Evolutionary conservation across 176 grass and related monocot genomes (phyloP).

Genomic region (Aegilops speltoides): DNA sequence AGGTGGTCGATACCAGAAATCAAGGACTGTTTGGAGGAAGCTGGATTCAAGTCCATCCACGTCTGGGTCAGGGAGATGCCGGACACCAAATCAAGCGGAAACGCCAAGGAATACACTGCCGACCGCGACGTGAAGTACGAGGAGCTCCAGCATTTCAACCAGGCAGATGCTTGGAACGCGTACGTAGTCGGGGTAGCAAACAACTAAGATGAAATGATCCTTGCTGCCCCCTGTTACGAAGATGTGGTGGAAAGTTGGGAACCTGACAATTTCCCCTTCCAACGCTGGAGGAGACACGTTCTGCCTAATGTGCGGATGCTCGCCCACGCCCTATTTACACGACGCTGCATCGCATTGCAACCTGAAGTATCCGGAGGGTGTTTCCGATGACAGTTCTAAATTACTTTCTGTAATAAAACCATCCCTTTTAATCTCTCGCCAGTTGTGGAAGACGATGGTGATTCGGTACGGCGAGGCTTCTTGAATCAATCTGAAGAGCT

Average conservation of each 20-base stretch:
- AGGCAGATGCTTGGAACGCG: slow-evolving; percentile 90
- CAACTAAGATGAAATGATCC: not conserved
- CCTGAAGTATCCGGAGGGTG: no score
- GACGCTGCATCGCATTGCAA: no score
- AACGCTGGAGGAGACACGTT: not conserved
- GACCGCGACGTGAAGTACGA: slow-evolving; percentile 76
- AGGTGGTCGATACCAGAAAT: slow-evolving; percentile 97
- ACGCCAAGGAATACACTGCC: slow-evolving; percentile 63
- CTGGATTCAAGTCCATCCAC: slow-evolving; percentile 68
- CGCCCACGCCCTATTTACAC: no score
- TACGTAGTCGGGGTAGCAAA: slow-evolving; percentile 84
- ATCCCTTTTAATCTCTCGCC: no score
- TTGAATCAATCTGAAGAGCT: no score
- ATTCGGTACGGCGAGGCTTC: no score
- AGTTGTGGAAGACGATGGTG: no score
- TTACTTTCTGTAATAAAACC: no score
- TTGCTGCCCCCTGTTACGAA: not conserved
- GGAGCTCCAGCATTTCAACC: slow-evolving; percentile 62
- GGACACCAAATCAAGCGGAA: slow-evolving; percentile 57
- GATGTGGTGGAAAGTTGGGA: not conserved
- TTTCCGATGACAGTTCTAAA: no score
- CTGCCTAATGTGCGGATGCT: not conserved
- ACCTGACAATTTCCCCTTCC: not conserved
- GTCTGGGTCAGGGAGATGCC: slow-evolving; percentile 86
- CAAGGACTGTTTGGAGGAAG: slow-evolving; percentile 90